Evolutionary conservation across 1,284 basidiomycete species (phyloP), one percentile per base, ranked within the genome.

Genomic region (Abortiporus biennis): DNA sequence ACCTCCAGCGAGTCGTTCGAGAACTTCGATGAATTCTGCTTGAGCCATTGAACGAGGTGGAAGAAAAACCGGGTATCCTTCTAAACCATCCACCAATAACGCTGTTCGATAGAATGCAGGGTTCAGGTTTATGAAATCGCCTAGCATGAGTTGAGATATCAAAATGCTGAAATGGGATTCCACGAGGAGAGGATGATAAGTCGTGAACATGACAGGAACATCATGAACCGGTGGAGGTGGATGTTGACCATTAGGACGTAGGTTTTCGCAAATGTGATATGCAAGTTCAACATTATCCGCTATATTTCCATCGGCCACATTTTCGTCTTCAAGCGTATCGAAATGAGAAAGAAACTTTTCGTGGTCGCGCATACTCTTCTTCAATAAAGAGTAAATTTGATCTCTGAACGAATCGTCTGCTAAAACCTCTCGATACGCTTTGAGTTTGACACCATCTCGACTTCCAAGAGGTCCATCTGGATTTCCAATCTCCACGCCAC

Each of bases 11-110:
- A 91, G 74, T 5, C 87, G 74, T 52, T 90, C 86, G 42, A 90
- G 67, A 6, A 85, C 69, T 57, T 91, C 88, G 42, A 86, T 64
- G 52, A 89, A 90, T 61, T 91, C 87, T 8, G 86, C 85, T 54
- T 91, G 87, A 0, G 82, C 79, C 80, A 90, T 86, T 12, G 85
- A 88, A 22, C 88, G 69, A 8, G 88, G 85, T 4, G 85, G 84
- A 0, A 88, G 66, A 60, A 92, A 92, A 27, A 92, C 71, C 9
- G 88, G 88, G 59, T 87, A 90, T 0, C 85, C 87, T 56, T 90
- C 88, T 24, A 91, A 69, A 1, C 83, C 81, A 46, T 90, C 85
- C 16, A 89, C 76, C 23, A 87, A 63, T 4, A 71, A 63, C 0
- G 84, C 78, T 0, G 81, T 72, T 40, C 72, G 74, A 21, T 71